These are phyloP conservation scores for Dimocarpus longan DNA, from an alignment of 345 rosid species.

Conservation along the genomic window DNA sequence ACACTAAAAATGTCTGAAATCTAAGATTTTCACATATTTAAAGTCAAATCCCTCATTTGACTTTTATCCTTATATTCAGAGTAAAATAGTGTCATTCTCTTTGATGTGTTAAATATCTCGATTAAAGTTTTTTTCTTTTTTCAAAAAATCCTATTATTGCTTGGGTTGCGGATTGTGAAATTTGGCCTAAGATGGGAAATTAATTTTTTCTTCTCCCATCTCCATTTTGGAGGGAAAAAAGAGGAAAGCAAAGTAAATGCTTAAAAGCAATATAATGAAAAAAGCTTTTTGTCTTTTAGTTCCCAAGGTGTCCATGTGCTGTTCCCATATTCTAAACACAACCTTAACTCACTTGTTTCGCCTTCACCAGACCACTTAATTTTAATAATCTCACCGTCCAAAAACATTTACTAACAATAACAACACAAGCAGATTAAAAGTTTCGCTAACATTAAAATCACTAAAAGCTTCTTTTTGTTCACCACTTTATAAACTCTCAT, in stretches of 20 bases:
- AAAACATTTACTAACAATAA: constrained; percentile 28
- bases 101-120: too few relatives aligned
- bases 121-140: too few relatives aligned
- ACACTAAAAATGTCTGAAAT: background rate
- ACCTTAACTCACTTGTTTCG: constrained; percentile 41
- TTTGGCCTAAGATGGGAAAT: background rate
- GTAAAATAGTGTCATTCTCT: background rate
- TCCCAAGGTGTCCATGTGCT: constrained; percentile 47
- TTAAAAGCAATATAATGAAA: background rate
- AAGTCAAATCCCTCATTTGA: background rate
- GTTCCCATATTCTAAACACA: constrained; percentile 41
- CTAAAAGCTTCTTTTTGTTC: background rate
- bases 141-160: background rate
- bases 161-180: background rate
- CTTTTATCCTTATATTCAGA: too few relatives aligned
- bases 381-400: constrained; percentile 48
- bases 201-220: background rate
- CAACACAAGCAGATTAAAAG: constrained; percentile 20
- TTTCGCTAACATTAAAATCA: background rate
- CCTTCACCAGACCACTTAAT: constrained; percentile 32
- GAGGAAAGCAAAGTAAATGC: background rate
- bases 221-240: background rate
- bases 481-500: constrained; percentile 32
- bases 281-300: constrained; percentile 10
- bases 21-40: background rate